Base-by-base conservation (phyloP, 106 monocot genomes). In the Allium fistulosum region DNA sequence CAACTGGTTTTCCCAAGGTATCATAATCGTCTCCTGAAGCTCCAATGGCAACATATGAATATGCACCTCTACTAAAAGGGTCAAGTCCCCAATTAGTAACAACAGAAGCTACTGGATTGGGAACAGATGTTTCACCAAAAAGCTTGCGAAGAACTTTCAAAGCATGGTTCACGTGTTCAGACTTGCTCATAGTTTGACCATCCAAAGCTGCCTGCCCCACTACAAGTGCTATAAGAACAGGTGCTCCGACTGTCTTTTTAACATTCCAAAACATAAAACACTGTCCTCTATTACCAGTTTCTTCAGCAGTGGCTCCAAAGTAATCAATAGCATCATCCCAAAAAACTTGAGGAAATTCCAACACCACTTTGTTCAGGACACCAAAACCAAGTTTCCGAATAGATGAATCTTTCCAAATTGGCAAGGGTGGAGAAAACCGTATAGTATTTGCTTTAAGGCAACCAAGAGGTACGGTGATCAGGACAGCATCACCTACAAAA, bases 211-310 rank as follows among this genome's bases (percentile, higher is more conserved):
- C 92, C 77, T 87, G 87, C 11, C 97, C 97, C 75, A 85, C 97
- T 11, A 99, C 82, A 68, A 99, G 92, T 68, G 92, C 89, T 80
- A 99, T 92, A 70, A 99, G 89, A 75, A 99, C 92, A 69, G 92
- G 92, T 57, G 89, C 87, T 26, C 92, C 89, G 27, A 89, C 92
- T 68, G 97, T 99, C 77, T 99, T 99, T 68, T 75, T 93, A 58
- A 93, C 84, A 89, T 99, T 99, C 97, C 97, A 99, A 67, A 99
- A 99, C 97, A 99, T 99, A 73, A 99, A 99, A 71, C 92, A 92
- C 49, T 77, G 82, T 16, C 97, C 97, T 69, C 97, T 86, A 46
- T 60, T 37, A 58, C 66, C 69, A 9, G 90, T 80, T 74, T 92
- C 87, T 77, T 90, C 93, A 17, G 97, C 86, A 74, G 97, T 99